These are phyloP conservation scores for Fomitopsis palustris DNA, from an alignment of 1,284 basidiomycete genomes.

Conservation along the genomic window DNA sequence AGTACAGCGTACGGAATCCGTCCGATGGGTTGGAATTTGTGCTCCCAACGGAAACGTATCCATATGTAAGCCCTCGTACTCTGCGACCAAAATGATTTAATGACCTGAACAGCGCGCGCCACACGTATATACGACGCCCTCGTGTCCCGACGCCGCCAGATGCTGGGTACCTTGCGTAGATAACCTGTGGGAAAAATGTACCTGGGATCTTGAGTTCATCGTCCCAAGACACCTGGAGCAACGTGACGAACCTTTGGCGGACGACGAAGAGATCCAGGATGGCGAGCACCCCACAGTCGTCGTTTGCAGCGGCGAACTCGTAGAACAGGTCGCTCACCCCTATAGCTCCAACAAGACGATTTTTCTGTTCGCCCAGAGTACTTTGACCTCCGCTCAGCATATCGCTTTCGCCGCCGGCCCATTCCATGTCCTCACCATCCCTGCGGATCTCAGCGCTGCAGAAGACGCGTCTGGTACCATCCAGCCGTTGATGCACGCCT, in stretches of 20 bases:
- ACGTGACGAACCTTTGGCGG: constrained; percentile 41
- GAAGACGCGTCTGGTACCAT: constrained; percentile 62
- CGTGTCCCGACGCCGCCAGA: constrained; percentile 86
- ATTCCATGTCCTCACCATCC: constrained; percentile 79
- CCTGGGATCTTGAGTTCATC: constrained; percentile 98
- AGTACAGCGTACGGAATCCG: constrained; percentile 79
- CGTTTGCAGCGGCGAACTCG: constrained; percentile 90
- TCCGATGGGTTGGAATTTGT: constrained; percentile 88
- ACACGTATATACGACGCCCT: constrained; percentile 89
- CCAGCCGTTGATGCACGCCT: constrained; percentile 88
- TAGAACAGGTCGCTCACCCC: constrained; percentile 94
- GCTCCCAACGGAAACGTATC: constrained; percentile 74
- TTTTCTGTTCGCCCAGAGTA: constrained; percentile 89
- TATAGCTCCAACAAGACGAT: constrained; percentile 93
- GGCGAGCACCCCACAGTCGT: constrained; percentile 79
- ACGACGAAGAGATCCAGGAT: constrained; percentile 51
- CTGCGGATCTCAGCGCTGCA: constrained; percentile 51
- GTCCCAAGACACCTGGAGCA: constrained; percentile 87
- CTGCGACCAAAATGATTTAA: constrained; percentile 16
- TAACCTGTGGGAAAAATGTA: constrained; percentile 93
- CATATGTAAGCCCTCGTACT: constrained; percentile 61
- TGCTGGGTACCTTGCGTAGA: constrained; percentile 99
- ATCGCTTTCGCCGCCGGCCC: constrained; percentile 95
- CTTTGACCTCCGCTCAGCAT: constrained; percentile 91
- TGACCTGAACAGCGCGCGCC: constrained; percentile 67